A percentile compares a stretch with the other conserved stretches of the same genome.
Evolutionary conservation across 768 basidiomycete species (phyloP).

Genomic region (Tubosaeta brunneosetosa): DNA sequence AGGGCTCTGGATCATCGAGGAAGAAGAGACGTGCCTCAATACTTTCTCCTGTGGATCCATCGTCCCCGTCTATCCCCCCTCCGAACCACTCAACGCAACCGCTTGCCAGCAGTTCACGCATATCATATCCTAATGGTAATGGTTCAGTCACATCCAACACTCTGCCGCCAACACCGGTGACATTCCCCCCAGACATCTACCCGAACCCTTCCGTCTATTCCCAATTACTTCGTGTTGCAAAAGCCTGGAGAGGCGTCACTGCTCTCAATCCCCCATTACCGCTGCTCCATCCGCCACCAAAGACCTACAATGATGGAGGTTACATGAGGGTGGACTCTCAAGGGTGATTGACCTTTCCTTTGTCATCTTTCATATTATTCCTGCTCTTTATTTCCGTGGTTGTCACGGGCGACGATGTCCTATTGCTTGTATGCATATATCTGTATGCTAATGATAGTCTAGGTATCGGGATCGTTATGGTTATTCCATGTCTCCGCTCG

Average conservation of each 20-base stretch:
- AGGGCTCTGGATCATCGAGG: slow-evolving; percentile 30
- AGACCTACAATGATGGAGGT: slow-evolving; percentile 16
- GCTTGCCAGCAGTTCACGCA: slow-evolving; percentile 16
- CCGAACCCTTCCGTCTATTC: slow-evolving; percentile 38
- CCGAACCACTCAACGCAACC: slow-evolving; percentile 11
- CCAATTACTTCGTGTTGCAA: slow-evolving; percentile 54
- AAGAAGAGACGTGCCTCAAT: slow-evolving; percentile 39
- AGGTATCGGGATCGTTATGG: slow-evolving; percentile 28
- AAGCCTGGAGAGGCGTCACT: slow-evolving; percentile 65
- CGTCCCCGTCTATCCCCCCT: slow-evolving; percentile 12
- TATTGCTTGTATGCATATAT: slow-evolving; percentile 8
- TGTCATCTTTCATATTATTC: background rate
- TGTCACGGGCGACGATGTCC: slow-evolving; percentile 14
- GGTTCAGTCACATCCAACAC: background rate
- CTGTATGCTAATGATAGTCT: slow-evolving; percentile 15
- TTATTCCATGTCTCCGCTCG: slow-evolving; percentile 26
- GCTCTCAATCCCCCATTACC: slow-evolving; percentile 39
- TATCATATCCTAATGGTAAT: slow-evolving; percentile 11
- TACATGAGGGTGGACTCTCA: slow-evolving; percentile 23
- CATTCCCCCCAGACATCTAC: slow-evolving; percentile 30
- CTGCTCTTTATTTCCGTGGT: background rate
- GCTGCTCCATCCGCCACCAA: slow-evolving; percentile 18
- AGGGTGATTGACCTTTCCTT: slow-evolving; percentile 20
- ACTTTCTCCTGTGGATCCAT: slow-evolving; percentile 23
- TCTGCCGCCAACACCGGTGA: slow-evolving; percentile 32